phyloP scores from a whole-genome alignment of 352 stramenopile genomes.

The Pythium rhizo-oryzae region DNA sequence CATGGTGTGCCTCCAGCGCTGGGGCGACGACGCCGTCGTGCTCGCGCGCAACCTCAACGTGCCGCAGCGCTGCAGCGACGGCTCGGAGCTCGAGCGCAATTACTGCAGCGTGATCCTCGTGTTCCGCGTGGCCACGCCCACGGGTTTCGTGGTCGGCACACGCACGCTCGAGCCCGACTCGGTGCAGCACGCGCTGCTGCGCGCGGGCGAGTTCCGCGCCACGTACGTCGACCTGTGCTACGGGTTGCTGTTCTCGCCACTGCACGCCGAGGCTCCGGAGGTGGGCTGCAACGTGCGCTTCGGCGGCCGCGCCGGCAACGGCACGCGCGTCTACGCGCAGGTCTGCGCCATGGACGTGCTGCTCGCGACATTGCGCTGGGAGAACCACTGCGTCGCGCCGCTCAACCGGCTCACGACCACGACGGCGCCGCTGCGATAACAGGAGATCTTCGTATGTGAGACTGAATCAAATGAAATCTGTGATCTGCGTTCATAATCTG shows the following conservation, averaged over 20 bases:
- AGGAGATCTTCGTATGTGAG: too few relatives aligned
- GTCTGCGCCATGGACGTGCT: slow-evolving; percentile 33
- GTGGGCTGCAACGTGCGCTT: slow-evolving; percentile 29
- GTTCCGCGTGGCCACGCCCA: slow-evolving; percentile 22
- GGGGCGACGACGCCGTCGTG: slow-evolving; percentile 30
- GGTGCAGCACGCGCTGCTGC: slow-evolving; percentile 10
- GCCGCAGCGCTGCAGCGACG: slow-evolving; percentile 21
- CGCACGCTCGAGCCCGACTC: slow-evolving; percentile 13
- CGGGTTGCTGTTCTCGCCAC: slow-evolving; percentile 27
- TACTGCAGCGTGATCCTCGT: slow-evolving; percentile 32
- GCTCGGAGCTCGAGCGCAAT: slow-evolving; percentile 25
- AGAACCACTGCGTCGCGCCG: slow-evolving; percentile 33
- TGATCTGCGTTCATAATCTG: background rate
- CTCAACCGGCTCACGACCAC: slow-evolving; percentile 25
- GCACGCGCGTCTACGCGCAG: slow-evolving; percentile 24
- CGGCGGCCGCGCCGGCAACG: slow-evolving; percentile 31
- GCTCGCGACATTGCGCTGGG: slow-evolving; percentile 31
- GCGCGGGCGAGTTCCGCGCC: slow-evolving; percentile 20
- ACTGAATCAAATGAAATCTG: too few relatives aligned
- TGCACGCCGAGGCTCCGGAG: background rate
- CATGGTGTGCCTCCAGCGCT: slow-evolving; percentile 26
- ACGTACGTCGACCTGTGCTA: slow-evolving; percentile 33
- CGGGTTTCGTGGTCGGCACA: slow-evolving; percentile 25
- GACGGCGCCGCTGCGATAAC: background rate
- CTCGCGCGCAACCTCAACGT: slow-evolving; percentile 29